Evolutionary conservation across 192 early-diverging fungal species (phyloP), one percentile per base, ranked within the genome.

Genomic region (Coemansia sp.): DNA sequence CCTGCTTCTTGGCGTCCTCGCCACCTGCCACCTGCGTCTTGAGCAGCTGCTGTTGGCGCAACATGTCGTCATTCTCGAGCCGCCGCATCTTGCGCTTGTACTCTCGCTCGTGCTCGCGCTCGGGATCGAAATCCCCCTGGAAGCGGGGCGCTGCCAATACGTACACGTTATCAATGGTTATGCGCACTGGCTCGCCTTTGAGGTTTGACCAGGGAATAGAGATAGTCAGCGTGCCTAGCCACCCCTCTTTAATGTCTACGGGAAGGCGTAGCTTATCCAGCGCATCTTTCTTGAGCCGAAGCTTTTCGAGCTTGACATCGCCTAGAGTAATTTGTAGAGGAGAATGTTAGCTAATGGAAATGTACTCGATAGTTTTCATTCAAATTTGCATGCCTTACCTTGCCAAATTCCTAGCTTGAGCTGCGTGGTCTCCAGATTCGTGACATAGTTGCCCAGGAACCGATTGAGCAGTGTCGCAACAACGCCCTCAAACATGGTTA

Each of bases 131-230:
- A 82, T 95, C 85, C 43, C 89, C 87, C 36, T 86, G 79, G 48
- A 90, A 89, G 38, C 90, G 89, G 11, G 95, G 97, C 24, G 86
- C 87, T 23, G 95, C 96, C 10, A 98, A 74, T 0, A 98, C 70
- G 72, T 89, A 96, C 11, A 96, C 90, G 64, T 97, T 86, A 67
- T 94, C 91, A 67, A 99, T 90, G 45, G 86, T 80, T 61, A 96
- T 86, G 58, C 91, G 89, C 36, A 98, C 93, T 0, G 97, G 95
- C 76, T 94, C 91, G 76, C 90, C 92, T 70, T 94, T 97, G 59
- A 99, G 82, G 78, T 99, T 96, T 3, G 87, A 90, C 97, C 97
- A 99, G 8, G 97, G 96, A 58, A 99, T 97, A n/a, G 85, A 91
- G 6, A 98, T 79, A 0, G 90, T 94, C 24, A 98, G 87, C 59